Base-by-base conservation (phyloP, 2,329 filamentous ascomycete genomes). In the Paraconiothyrium brasiliense region DNA sequence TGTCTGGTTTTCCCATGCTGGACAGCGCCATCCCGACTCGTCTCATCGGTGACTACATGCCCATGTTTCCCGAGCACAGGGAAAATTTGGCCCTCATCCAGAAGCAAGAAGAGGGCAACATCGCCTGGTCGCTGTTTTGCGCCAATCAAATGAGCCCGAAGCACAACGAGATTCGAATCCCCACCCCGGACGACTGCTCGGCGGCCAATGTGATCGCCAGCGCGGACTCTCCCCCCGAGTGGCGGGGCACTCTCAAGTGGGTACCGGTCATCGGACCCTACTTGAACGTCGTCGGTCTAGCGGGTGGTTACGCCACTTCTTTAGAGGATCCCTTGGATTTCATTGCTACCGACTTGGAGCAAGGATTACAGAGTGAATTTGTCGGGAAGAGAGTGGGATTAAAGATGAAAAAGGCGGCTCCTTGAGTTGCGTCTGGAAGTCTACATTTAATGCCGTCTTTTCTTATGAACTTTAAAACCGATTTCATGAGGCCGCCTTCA, bases 11-110 rank as follows among this genome's bases (percentile, higher is more conserved):
- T 30, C 48, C 48, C 48, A 16, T 51, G 30, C 48, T 51, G 8
- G 48, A 51, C 48, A 51, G 48, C 48, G 48, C 48, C 30, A 16
- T 51, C 48, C 47, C 48, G 48, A 16, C 8, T 51, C 48, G 48
- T 16, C 48, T 51, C 48, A 51, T 51, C 27, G 48, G 48, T 16
- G 48, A 51, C 27, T 51, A 51, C 48, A 51, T 77, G 22, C 74
- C 75, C n/a, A 71, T 77, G 32, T 77, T 70, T 63, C 68, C 72
- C 52, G 75, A 73, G 61, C 77, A 80, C 62, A 68, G 67, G 54
- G 67, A 72, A 37, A 78, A 78, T 58, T 56, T 72, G 50, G 54
- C 44, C 4, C 64, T 73, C 10, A 66, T 78, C n/a, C 63, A 62
- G 56, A 51, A 35, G 48, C 48, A 51, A 16, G n/a, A 51, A 7